Conservation (phyloP, 441 rosid genomes). For the Erodium texanum region DNA sequence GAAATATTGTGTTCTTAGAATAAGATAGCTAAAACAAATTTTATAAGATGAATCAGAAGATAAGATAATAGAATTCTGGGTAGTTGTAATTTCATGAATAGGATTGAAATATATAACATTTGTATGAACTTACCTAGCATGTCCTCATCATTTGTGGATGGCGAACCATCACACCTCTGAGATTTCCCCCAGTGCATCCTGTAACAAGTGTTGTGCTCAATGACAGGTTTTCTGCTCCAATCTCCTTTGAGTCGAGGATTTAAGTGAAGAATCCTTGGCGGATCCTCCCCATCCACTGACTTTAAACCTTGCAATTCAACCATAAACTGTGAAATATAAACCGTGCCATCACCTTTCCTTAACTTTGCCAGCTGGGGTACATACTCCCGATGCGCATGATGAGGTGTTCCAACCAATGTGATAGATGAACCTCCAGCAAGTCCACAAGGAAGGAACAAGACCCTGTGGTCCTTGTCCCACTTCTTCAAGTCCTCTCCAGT, state of each 20-base stretch:
- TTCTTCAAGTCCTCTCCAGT: constrained; percentile 57
- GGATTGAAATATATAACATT: background rate
- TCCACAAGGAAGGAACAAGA: constrained; percentile 93
- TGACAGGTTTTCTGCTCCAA: constrained; percentile 75
- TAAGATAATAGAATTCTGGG: background rate
- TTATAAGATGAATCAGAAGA: background rate
- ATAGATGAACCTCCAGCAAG: constrained; percentile 87
- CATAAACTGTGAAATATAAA: constrained; percentile 84
- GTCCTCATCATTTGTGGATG: constrained; percentile 67
- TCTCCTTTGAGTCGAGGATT: constrained; percentile 92
- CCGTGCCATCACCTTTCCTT: constrained; percentile 43
- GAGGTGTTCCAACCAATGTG: constrained; percentile 85
- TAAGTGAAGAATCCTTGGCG: constrained; percentile 85
- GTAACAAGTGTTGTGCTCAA: constrained; percentile 95
- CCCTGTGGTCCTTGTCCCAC: constrained; percentile 28
- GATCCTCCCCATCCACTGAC: constrained; percentile 89
- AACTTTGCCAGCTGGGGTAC: constrained; percentile 57
- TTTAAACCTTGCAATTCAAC: constrained; percentile 88
- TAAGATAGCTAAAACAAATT: background rate
- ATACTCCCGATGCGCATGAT: constrained; percentile 64
- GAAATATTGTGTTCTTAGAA: background rate
- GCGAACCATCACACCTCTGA: constrained; percentile 87
- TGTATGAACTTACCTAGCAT: constrained; percentile 51
- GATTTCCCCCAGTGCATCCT: constrained; percentile 97
- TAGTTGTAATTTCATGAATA: background rate